phyloP scores from a whole-genome alignment of 768 basidiomycete species.

The Hygrocybe coccinea region DNA sequence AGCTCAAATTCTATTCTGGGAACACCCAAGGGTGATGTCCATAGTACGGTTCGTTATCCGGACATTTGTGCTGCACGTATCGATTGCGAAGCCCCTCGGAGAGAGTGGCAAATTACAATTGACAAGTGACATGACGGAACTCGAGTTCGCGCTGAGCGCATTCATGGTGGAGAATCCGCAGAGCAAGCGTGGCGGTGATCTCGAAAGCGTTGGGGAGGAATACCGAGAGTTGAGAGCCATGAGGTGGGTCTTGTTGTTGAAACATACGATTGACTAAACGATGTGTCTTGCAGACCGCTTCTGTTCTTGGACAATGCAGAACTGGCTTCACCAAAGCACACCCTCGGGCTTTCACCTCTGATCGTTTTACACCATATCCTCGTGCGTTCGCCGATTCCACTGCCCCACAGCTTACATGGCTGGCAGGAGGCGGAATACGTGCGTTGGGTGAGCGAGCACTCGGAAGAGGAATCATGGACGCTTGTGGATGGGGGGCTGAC shows the following conservation, averaged over 20 bases:
- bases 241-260: slow-evolving; percentile 49
- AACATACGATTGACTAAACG: slow-evolving; percentile 6
- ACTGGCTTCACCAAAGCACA: slow-evolving; percentile 61
- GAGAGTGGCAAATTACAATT: slow-evolving; percentile 93
- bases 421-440: slow-evolving; percentile 98
- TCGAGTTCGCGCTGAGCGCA: slow-evolving; percentile 86
- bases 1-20: not conserved
- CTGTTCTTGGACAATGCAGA: slow-evolving; percentile 81
- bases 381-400: slow-evolving; percentile 77
- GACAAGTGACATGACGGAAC: slow-evolving; percentile 92
- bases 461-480: slow-evolving; percentile 70
- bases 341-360: slow-evolving; percentile 75
- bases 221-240: slow-evolving; percentile 82
- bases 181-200: slow-evolving; percentile 56
- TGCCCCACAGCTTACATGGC: slow-evolving; percentile 85
- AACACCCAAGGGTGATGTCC: slow-evolving; percentile 45
- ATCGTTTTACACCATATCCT: slow-evolving; percentile 90
- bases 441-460: slow-evolving; percentile 91
- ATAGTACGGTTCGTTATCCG: slow-evolving; percentile 78
- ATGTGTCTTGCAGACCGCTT: slow-evolving; percentile 54
- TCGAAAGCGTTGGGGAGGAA: slow-evolving; percentile 80
- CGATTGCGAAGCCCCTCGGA: slow-evolving; percentile 84
- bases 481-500: slow-evolving; percentile 74
- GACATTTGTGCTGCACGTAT: slow-evolving; percentile 90
- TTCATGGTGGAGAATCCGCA: slow-evolving; percentile 61